Evolutionary conservation across 768 basidiomycete species (phyloP), one percentile per base, ranked within the genome.

Genomic region (Hortiboletus campestris): DNA sequence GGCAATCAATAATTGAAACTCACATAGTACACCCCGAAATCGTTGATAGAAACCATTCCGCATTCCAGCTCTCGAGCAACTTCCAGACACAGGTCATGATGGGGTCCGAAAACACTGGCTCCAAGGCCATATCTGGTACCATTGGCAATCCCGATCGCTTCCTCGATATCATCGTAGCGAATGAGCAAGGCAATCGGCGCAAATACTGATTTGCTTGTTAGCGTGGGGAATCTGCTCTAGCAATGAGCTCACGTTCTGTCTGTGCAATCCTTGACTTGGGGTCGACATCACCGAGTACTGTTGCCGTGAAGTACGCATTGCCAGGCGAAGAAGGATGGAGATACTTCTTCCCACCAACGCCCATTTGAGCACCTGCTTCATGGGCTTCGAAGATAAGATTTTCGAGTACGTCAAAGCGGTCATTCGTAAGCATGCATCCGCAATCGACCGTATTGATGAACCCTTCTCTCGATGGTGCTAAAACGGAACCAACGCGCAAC

Each of bases 41-140:
- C 97, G 63, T 98, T 98, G 58, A 97, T 80, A 19, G 94, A 87
- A 4, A 98, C 96, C 97, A 99, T 98, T 44, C 96, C 96, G 63
- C 93, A 95, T 49, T 96, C 85, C 48, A 99, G 75, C 46, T 78
- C 75, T 61, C 85, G 84, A 29, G 94, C 94, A 20, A 98, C 88
- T 46, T 86, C 76, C 50, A 91, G 62, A 65, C 92, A 94, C 41
- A 88, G 75, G 39, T 81, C 80, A 68, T 89, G 88, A 66, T 91
- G 84, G 11, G 88, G 88, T 10, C 97, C 97, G 67, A 95, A 99
- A 19, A 99, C 92, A 51, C 91, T 91, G 2, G 95, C 94, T 19
- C 95, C 96, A 29, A 99, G 84, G 13, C 91, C 95, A 68, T 90
- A 98, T 20, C 81, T 79, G 1, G 94, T 95, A 19, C 82, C 80